Conservation (phyloP, 139 green algal species). For the Ulvella scutata region DNA sequence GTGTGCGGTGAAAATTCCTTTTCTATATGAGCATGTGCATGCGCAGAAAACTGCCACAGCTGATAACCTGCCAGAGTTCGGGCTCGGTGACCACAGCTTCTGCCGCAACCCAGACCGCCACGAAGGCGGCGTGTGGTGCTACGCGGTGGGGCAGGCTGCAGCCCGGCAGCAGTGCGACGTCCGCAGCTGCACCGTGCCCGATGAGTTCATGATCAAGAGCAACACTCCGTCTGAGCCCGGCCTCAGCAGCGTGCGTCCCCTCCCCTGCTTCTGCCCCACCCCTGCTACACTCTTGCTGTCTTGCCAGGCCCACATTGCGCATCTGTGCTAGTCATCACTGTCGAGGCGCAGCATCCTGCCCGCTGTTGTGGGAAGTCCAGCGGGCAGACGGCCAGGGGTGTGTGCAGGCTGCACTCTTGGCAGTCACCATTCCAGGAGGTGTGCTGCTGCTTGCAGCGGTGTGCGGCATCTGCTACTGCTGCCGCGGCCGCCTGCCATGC, state of each 20-base stretch:
- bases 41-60: too few species aligned
- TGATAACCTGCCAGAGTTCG: neutral
- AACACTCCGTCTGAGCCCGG: too few species aligned
- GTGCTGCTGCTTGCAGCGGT: neutral
- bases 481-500: neutral
- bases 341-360: neutral
- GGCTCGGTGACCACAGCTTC: neutral
- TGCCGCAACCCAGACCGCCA: neutral
- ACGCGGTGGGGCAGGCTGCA: neutral
- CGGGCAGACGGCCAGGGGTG: neutral
- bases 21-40: too few species aligned
- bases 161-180: neutral
- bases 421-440: neutral
- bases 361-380: neutral
- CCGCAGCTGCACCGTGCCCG: neutral
- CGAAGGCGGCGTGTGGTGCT: neutral
- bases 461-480: neutral
- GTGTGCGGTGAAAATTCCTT: too few species aligned
- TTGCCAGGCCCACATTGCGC: too few species aligned
- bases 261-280: too few species aligned
- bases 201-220: too few species aligned
- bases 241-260: too few species aligned
- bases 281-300: too few species aligned
- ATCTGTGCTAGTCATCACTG: too few species aligned
- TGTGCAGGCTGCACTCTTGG: neutral